Evolutionary conservation across 2,329 filamentous ascomycete genomes (phyloP), one percentile per base, ranked within the genome.

Genomic region (Fusarium compactum): DNA sequence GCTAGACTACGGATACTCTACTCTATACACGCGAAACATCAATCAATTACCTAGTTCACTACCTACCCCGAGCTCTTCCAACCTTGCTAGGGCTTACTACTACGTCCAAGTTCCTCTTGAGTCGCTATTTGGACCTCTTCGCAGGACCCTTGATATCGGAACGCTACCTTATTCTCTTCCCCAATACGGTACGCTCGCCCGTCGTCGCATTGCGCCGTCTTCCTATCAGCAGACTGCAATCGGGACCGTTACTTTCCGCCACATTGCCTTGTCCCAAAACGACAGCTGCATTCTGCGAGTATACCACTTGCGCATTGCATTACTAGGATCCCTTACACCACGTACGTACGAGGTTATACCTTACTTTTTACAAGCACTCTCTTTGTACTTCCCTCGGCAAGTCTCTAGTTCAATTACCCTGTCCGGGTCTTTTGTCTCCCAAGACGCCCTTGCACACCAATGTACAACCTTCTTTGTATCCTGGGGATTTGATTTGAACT

Each of bases 191-290:
- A 55, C 65, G 59, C 58, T 62, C 64, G 53, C 59, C 65, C 58
- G 52, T 67, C 24, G 65, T 74, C 63, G 69, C 73, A 74, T 74
- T 64, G 61, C 71, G 67, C 65, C 65, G 58, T 62, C 54, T 55
- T 32, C 52, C 24, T 38, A 38, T 45, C 65, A 53, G 44, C 45
- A 53, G 41, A 46, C 38, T 66, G 30, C 65, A 51, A 62, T 74
- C 45, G 34, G 25, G 46, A 47, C 68, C 22, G 50, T 65, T 74
- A 58, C 60, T 50, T 62, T 58, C 67, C 70, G 68, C 66, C 48
- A 55, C 54, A 29, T 61, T 58, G 20, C 45, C n/a, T 27, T 30
- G 20, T 51, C 53, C 34, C 45, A 63, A 40, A 52, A 29, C 48
- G 40, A 59, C 57, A 61, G 43, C 51, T 46, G 40, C 54, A 67